These are phyloP conservation scores for Astrephomene gubernaculifera DNA, from an alignment of 139 green algal genomes.

Conservation along the genomic window DNA sequence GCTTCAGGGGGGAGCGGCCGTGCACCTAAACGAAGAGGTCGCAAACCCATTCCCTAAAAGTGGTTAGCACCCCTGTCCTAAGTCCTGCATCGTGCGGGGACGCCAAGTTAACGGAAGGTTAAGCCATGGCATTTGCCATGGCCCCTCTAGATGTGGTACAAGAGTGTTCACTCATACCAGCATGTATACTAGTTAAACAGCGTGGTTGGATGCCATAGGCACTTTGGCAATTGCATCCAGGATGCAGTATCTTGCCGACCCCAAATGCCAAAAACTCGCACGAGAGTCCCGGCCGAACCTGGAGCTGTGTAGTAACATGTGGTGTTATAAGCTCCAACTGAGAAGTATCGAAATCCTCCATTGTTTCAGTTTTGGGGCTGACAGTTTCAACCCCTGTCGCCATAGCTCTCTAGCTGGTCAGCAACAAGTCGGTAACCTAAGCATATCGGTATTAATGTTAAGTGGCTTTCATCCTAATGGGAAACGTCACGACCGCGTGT, in stretches of 20 bases:
- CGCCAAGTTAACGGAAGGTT: no score
- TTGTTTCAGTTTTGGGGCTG: neutral
- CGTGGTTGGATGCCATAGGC: neutral
- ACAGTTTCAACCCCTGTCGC: neutral
- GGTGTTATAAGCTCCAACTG: conserved; percentile 23
- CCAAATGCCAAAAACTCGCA: neutral
- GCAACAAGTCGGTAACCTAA: neutral
- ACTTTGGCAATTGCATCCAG: neutral
- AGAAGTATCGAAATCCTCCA: neutral
- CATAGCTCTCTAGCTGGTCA: neutral
- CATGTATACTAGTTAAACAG: neutral
- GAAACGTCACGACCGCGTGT: neutral
- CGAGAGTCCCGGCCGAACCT: neutral
- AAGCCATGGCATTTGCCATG: neutral
- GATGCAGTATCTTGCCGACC: neutral
- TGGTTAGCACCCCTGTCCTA: neutral
- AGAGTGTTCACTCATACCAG: neutral
- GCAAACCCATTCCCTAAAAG: neutral
- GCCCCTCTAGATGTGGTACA: neutral
- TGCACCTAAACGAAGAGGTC: neutral
- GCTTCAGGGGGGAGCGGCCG: neutral
- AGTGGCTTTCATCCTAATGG: neutral
- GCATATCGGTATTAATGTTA: no score
- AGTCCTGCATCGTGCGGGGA: no score
- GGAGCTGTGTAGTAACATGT: conserved; percentile 22